These are phyloP conservation scores for Chaetoceros muelleri DNA, from an alignment of 108 stramenopile species.

Conservation along the genomic window DNA sequence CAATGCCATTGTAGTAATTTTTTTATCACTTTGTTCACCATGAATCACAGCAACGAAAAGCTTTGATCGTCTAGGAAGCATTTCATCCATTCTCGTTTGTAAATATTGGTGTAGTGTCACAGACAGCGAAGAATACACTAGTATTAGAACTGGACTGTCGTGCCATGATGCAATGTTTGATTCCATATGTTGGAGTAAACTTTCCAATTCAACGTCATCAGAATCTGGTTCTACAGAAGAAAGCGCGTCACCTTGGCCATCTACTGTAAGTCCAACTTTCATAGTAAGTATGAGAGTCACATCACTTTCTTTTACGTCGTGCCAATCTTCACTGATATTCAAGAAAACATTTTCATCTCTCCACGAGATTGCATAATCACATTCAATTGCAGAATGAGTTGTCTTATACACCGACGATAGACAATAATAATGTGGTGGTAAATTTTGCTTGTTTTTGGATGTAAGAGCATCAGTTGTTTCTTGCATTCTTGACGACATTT, in stretches of 20 bases:
- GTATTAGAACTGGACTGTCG: constrained; percentile 56
- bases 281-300: constrained; percentile 69
- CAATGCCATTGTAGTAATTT: constrained; percentile 64
- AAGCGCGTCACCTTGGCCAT: not conserved
- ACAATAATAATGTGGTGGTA: constrained; percentile 39
- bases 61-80: not conserved
- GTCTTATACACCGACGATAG: constrained; percentile 17
- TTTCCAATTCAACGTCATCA: constrained; percentile 24
- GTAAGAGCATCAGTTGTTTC: not conserved
- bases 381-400: constrained; percentile 20
- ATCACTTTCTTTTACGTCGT: constrained; percentile 32
- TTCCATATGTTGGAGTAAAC: constrained; percentile 34
- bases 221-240: constrained; percentile 33
- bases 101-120: constrained; percentile 1
- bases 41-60: constrained; percentile 42
- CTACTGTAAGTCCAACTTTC: constrained; percentile 29
- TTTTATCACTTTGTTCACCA: constrained; percentile 10
- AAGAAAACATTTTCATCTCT: constrained; percentile 26
- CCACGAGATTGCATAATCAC: constrained; percentile 34
- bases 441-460: constrained; percentile 11
- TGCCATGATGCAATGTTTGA: constrained; percentile 63
- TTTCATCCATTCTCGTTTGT: not conserved
- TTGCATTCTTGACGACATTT: not conserved
- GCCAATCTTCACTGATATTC: constrained; percentile 35
- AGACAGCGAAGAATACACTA: constrained; percentile 42